Base-by-base conservation (phyloP, 306 rosid genomes). In the Acmispon strigosus region DNA sequence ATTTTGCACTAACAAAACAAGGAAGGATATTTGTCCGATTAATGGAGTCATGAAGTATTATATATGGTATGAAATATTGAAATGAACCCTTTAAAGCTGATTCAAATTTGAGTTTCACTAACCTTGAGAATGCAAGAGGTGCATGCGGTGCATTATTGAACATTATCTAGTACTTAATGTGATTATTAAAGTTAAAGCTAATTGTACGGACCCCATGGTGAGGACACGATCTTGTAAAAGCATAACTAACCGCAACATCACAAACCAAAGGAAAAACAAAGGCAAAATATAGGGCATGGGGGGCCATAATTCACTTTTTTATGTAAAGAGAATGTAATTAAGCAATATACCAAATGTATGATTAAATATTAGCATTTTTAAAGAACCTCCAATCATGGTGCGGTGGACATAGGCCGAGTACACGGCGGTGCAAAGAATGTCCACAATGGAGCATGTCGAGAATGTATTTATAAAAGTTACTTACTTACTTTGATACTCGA, bases 1-100 rank as follows among this genome's bases (percentile, higher is more conserved):
- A 20, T 32, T 32, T 70, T 43, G 75, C 68, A 49, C 69, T 48
- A 15, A 1, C 48, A 69, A 57, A 55, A 39, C 82, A 63, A 73
- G n/a, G 51, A 79, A 73, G 62, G 63, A 50, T 67, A 17, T 65
- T 29, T 0, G 10, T 49, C 19, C 22, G 36, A 16, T 52, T 58
- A 8, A 2, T 32, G 45, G 3, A 43, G 29, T 51, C 36, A 45
- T 2, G 20, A 10, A 58, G 24, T 36, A 52, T 1, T 22, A 22
- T 22, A 22, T 22, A 22, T 22, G 3, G 32, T 27, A 27, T 27
- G 32, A 27, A 27, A 27, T n/a, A n/a, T n/a, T n/a, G n/a, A n/a
- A n/a, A n/a, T 24, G 72, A 63, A 44, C 43, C 17, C 55, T 43
- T 65, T 37, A 1, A 39, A 27, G 44, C 17, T 55, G 45, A 39